Base-by-base conservation (phyloP, 1,284 basidiomycete genomes). In the Inonotus obliquus region DNA sequence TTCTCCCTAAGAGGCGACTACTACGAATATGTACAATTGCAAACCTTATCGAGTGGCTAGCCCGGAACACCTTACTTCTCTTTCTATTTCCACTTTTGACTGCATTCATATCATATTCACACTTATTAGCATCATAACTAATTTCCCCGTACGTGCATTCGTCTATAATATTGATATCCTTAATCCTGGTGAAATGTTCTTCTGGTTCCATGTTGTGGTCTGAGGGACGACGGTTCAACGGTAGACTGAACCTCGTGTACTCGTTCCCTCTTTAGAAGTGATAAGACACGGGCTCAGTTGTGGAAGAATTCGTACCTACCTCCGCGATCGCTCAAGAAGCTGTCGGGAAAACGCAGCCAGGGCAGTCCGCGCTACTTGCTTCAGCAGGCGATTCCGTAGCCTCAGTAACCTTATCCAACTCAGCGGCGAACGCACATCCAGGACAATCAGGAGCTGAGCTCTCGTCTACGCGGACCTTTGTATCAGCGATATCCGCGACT, bases 1-100 rank as follows among this genome's bases (percentile, higher is more conserved):
- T 74, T 96, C 56, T 77, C 81, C 9, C 75, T 81, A 69, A 79
- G 79, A 59, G 93, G 94, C 64, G 90, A 86, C 62, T 95, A 96
- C 69, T 94, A 87, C 70, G 91, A 94, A 78, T 90, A 89, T 67
- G 92, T 94, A n/a, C 92, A 94, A 72, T 77, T 94, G 64, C 93
- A 96, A 69, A 75, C 72, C 53, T 69, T 80, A 57, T 74, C 72
- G 67, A 72, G 69, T 65, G 67, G 62, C n/a, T 61, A 47, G 19
- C 2, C 11, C 17, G 17, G 32, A 32, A 32, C 32, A 4, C 4
- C 9, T 32, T 32, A 4, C 32, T 32, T 9, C 9, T 32, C 4
- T 9, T 32, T 32, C 32, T 32, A 32, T 32, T 32, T 32, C 9
- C 32, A 9, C 9, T 32, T 4, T 32, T 32, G 4, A 4, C 32